A percentile compares a stretch with the other conserved stretches of the same genome.
These are phyloP conservation scores for Phaffomyces antillensis DNA, from an alignment of 805 yeast species.

Conservation along the genomic window DNA sequence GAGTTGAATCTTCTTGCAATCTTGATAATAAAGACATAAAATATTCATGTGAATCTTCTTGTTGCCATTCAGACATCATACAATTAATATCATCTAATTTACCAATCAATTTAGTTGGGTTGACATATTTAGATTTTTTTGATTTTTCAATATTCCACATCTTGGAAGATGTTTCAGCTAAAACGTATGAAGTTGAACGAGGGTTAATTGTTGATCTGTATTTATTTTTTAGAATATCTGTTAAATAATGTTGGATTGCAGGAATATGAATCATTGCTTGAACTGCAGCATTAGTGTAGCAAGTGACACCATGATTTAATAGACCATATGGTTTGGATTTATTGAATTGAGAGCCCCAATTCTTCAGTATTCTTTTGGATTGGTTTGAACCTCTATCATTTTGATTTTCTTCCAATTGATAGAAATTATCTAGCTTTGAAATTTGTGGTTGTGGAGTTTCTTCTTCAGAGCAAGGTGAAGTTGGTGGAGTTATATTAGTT, in stretches of 20 bases:
- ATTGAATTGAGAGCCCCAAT: slow-evolving; percentile 54
- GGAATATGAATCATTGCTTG: slow-evolving; percentile 90
- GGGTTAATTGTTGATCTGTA: slow-evolving; percentile 38
- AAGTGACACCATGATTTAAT: slow-evolving; percentile 88
- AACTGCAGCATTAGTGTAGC: slow-evolving; percentile 93
- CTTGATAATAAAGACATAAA: slow-evolving; percentile 86
- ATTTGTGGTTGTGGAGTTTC: slow-evolving; percentile 22
- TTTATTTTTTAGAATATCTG: slow-evolving; percentile 53
- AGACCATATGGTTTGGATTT: slow-evolving; percentile 57
- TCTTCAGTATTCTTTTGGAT: slow-evolving; percentile 54
- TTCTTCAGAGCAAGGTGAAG: slow-evolving; percentile 29
- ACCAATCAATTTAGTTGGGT: slow-evolving; percentile 67
- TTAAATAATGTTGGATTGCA: slow-evolving; percentile 76
- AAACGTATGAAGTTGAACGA: slow-evolving; percentile 54
- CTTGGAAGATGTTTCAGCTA: slow-evolving; percentile 61
- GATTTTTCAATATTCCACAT: slow-evolving; percentile 57
- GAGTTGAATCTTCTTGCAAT: slow-evolving; percentile 87
- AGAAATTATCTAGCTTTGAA: slow-evolving; percentile 48
- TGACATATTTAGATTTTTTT: slow-evolving; percentile 40
- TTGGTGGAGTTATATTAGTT: slow-evolving; percentile 22
- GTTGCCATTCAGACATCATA: slow-evolving; percentile 97
- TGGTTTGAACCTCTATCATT: slow-evolving; percentile 60
- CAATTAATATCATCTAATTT: slow-evolving; percentile 81
- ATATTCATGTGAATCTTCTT: slow-evolving; percentile 96
- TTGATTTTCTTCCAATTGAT: slow-evolving; percentile 47